These are phyloP conservation scores for Exophiala mesophila DNA, from an alignment of 2,329 filamentous ascomycete genomes.

Conservation along the genomic window DNA sequence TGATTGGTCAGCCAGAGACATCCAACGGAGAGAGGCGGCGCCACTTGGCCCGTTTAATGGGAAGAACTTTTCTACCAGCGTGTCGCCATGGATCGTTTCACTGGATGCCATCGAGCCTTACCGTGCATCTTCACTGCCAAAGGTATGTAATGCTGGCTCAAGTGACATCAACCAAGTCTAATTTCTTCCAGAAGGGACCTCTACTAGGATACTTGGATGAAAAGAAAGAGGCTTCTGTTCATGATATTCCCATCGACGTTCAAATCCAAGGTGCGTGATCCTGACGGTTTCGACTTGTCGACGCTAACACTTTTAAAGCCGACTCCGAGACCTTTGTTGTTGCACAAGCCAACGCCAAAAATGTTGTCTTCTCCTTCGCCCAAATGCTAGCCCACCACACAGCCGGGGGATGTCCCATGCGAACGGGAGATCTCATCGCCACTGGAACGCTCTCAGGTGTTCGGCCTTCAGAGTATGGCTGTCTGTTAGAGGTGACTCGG, in stretches of 20 bases:
- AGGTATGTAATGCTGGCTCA: too few species aligned
- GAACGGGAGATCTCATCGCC: slow-evolving; percentile 67
- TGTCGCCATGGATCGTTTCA: slow-evolving; percentile 60
- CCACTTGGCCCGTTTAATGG: slow-evolving; percentile 58
- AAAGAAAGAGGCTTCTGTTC: too few species aligned
- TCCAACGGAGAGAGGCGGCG: slow-evolving; percentile 15
- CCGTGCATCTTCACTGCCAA: slow-evolving; percentile 4
- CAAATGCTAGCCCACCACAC: slow-evolving; percentile 80
- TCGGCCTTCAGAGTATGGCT: slow-evolving; percentile 54
- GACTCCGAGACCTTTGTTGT: too few species aligned
- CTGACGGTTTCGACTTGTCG: too few species aligned
- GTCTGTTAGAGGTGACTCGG: slow-evolving; percentile 65
- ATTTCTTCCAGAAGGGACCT: too few species aligned
- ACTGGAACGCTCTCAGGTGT: slow-evolving; percentile 72
- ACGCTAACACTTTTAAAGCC: too few species aligned
- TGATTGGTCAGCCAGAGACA: slow-evolving; percentile 60
- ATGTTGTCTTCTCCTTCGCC: slow-evolving; percentile 76
- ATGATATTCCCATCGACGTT: too few species aligned
- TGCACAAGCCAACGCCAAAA: too few species aligned
- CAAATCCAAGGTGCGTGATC: too few species aligned
- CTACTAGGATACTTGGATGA: too few species aligned
- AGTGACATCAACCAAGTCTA: too few species aligned
- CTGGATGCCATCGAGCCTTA: slow-evolving; percentile 48
- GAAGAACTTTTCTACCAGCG: slow-evolving; percentile 56
- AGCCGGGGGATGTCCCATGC: slow-evolving; percentile 68